Percentiles rank a stretch among this genome's conserved stretches.
phyloP scores from a whole-genome alignment of 164 flowering plant species.

The Vitis vinifera region DNA sequence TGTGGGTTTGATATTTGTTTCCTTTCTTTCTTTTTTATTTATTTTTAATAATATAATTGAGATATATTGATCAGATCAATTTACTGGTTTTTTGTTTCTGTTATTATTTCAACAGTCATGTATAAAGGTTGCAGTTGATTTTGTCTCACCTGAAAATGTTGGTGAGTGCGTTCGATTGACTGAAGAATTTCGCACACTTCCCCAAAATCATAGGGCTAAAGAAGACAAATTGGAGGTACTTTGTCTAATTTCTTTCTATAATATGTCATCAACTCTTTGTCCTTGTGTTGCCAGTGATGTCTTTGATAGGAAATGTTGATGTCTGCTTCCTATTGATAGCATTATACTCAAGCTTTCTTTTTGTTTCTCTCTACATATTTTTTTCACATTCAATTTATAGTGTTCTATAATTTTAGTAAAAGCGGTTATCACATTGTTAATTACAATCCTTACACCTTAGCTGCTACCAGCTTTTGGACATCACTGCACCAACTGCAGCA shows the following conservation, averaged over 20 bases:
- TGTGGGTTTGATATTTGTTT: no score
- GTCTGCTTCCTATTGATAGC: no score
- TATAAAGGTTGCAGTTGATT: slow-evolving; percentile 39
- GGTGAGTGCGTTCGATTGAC: slow-evolving; percentile 33
- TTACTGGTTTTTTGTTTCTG: neutral
- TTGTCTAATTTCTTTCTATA: neutral
- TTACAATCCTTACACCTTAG: no score
- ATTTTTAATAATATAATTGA: neutral
- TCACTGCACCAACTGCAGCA: no score
- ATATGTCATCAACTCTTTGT: neutral
- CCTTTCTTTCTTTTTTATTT: neutral
- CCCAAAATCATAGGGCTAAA: slow-evolving; percentile 31
- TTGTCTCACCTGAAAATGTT: slow-evolving; percentile 42
- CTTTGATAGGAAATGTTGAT: neutral
- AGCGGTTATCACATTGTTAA: no score
- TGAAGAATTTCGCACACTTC: slow-evolving; percentile 35
- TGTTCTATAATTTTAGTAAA: no score
- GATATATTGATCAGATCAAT: neutral
- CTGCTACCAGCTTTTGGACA: no score
- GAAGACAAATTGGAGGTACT: slow-evolving; percentile 35
- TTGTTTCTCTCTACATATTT: no score
- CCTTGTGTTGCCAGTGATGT: neutral
- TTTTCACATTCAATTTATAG: no score
- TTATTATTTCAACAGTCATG: slow-evolving; percentile 27
- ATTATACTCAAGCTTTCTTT: no score